Evolutionary conservation across 1,284 basidiomycete genomes (phyloP), one percentile per base, ranked within the genome.

Genomic region (Puccinia coronata): DNA sequence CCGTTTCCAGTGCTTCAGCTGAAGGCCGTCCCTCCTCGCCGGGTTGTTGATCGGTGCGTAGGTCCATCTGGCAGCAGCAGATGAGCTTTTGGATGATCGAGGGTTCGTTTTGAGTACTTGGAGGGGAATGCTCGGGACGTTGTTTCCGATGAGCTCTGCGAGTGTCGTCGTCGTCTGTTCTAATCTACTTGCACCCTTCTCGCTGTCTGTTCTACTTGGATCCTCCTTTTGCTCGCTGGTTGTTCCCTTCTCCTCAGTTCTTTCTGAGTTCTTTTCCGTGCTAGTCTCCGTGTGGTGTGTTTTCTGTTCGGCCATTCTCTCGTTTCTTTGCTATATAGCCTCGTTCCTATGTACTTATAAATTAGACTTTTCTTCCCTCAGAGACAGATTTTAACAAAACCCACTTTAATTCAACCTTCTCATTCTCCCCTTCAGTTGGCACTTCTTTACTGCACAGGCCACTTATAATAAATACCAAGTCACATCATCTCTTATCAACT

Each of bases 1-100:
- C 28, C 69, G 51, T 25, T 47, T 31, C 79, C 79, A 80, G 67
- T 73, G 79, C 25, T 80, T 80, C 16, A 80, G 55, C 49, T 80
- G 59, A 20, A 80, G 43, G 4, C 55, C 51, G 34, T 73, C 79
- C 55, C 65, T 72, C 23, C 79, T 36, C 49, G 57, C 70, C 16
- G 79, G 79, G 51, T 80, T 72, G 11, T 61, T 18, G 49, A 80
- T 36, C 4, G 67, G 39, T 18, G 39, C 53, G 25, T 49, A 65
- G 25, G 39, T 25, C 79, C 79, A 80, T 16, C 67, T 72, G 25
- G 57, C 25, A 23, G 49, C 9, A 23, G 77, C 12, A n/a, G 39
- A 47, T 18, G 61, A 18, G n/a, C n/a, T 53, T 34, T 41, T 20
- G 4, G n/a, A 16, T 6, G 11, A 16, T 20, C 23, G 36, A 55